A percentile compares a stretch with the other conserved stretches of the same genome.
phyloP scores from a whole-genome alignment of 306 rosid genomes.

The Rubus parviflorus region DNA sequence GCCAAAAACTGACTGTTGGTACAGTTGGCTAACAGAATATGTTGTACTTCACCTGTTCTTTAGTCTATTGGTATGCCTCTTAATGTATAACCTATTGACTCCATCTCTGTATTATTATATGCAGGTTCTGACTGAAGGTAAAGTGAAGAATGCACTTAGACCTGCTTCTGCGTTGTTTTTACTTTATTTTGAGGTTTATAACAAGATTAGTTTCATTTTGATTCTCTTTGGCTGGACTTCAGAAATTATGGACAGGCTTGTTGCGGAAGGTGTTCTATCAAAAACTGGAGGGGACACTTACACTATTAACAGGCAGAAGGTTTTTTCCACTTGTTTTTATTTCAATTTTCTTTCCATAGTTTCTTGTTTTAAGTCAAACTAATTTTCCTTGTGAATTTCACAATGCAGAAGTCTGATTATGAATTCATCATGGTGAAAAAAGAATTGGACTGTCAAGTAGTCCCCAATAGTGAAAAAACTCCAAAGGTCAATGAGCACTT shows the following conservation, averaged over 20 bases:
- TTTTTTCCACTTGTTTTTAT: conserved; percentile 15
- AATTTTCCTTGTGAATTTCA: conserved; percentile 11
- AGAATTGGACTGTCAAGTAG: conserved; percentile 52
- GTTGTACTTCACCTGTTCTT: background rate
- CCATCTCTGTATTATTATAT: conserved; percentile 25
- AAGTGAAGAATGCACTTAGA: conserved; percentile 6
- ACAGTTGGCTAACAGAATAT: background rate
- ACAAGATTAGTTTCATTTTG: background rate
- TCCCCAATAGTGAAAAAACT: conserved; percentile 37
- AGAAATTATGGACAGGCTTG: conserved; percentile 79
- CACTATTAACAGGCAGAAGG: conserved; percentile 62
- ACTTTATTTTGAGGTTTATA: background rate
- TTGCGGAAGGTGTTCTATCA: conserved; percentile 59
- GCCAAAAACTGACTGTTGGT: background rate
- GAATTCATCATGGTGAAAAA: conserved; percentile 72
- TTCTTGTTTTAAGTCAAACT: conserved; percentile 15
- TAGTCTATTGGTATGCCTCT: background rate
- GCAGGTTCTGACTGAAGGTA: conserved; percentile 91
- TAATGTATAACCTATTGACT: conserved; percentile 21
- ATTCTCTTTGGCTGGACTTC: conserved; percentile 36
- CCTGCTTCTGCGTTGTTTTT: background rate
- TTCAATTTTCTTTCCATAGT: background rate
- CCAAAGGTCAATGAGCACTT: conserved; percentile 51
- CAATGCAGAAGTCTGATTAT: conserved; percentile 55
- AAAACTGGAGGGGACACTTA: conserved; percentile 63